Evolutionary conservation across 768 basidiomycete species (phyloP), one percentile per base, ranked within the genome.

Genomic region (Leucosporidium scottii): DNA sequence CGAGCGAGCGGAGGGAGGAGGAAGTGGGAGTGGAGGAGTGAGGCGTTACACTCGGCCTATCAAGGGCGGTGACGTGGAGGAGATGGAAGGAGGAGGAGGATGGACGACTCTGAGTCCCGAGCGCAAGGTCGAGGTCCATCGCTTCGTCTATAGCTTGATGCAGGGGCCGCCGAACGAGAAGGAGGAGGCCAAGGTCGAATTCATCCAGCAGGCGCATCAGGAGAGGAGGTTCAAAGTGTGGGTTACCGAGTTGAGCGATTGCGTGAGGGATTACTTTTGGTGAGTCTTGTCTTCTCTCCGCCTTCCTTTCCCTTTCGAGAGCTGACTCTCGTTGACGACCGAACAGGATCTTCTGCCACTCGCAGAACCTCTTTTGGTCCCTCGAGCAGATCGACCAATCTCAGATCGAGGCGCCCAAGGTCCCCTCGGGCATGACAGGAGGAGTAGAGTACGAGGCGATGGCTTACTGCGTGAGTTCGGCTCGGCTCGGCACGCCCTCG

Each of bases 381-480:
- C 79, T 96, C 25, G 78, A 82, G 12, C 88, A 94, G 73, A 87
- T 90, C 3, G 91, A 97, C 76, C 88, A 91, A 76, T 84, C 80
- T 3, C 84, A 85, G 67, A 91, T 91, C 6, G 93, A 96, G 79
- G 89, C 87, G 75, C 92, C 92, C 20, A 83, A 89, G 65, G 94
- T 96, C 18, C 96, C 96, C 4, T 91, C 93, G 8, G 94, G 96
- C 21, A 97, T 98, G 87, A 97, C 96, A 0, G 96, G 94, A 9
- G 96, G 96, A 8, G 96, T 99, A 18, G 96, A 99, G 76, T 93
- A 87, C 76, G 96, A 99, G 79, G 94, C 94, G 6, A 94, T 97
- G 86, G 84, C 84, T 21, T 98, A 97, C 78, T 85, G 93, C 75
- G 94, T 98, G 74, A 72, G 90, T 81, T 30, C 8, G 9, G 18